Percentiles rank a stretch among this genome's conserved stretches.
Conservation (phyloP, 176 grass and related monocot species). For the Oryza nivara region DNA sequence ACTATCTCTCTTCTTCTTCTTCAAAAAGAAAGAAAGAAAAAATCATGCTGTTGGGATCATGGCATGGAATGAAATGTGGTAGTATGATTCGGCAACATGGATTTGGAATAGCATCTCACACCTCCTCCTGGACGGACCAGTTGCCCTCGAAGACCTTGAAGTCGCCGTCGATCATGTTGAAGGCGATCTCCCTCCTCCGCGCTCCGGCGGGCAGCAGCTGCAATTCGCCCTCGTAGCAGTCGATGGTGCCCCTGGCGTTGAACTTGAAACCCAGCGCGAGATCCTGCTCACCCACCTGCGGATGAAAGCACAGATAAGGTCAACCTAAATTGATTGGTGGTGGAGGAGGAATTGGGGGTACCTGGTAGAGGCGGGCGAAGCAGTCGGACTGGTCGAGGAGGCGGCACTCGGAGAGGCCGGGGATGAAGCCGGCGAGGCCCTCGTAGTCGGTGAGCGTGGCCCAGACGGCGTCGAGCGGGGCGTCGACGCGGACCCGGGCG, state of each 20-base stretch:
- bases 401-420: conserved; percentile 74
- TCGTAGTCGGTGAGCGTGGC: conserved; percentile 81
- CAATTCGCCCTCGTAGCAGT: conserved; percentile 82
- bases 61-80: neutral
- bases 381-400: conserved; percentile 52
- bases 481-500: conserved; percentile 53
- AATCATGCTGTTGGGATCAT: neutral
- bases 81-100: neutral
- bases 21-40: too few species aligned
- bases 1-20: too few species aligned
- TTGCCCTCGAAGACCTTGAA: conserved; percentile 79
- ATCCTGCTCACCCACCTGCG: conserved; percentile 78
- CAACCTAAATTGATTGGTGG: neutral
- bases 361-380: conserved; percentile 82
- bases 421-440: conserved; percentile 85
- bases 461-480: conserved; percentile 76
- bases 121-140: conserved; percentile 86
- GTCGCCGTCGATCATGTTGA: conserved; percentile 91
- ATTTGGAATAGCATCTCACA: conserved; percentile 17
- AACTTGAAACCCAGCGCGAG: conserved; percentile 83
- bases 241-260: conserved; percentile 79
- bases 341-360: conserved; percentile 1
- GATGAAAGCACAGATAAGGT: neutral
- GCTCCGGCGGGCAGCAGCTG: conserved; percentile 39
- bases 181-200: conserved; percentile 65